Evolutionary conservation across 768 basidiomycete genomes (phyloP), one percentile per base, ranked within the genome.

Genomic region (Megacollybia marginata): DNA sequence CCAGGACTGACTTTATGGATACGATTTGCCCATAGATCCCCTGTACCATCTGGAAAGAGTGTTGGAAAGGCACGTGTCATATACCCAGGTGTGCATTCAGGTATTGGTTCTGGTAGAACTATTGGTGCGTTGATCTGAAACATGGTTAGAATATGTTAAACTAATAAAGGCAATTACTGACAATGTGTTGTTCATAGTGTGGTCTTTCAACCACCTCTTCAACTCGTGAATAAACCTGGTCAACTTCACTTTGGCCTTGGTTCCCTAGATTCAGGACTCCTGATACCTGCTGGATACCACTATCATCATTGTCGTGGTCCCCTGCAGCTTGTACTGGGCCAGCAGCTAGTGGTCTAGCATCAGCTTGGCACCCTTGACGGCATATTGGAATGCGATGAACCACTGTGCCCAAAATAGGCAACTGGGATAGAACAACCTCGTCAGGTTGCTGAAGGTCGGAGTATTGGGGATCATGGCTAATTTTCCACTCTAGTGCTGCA

Each of bases 331-430:
- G 38, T 5, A 15, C 18, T 40, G 38, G 38, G 18, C 38, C 38
- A 40, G 38, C 38, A 18, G 38, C 4, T 15, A 3, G 15, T 7
- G 32, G 44, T 33, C 52, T 33, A 18, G 50, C 52, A 43, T 52
- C 52, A 1, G 48, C 53, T 42, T 19, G 44, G 45, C 49, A 33
- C 46, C 53, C 46, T 12, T 46, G 11, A 20, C 44, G 35, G 11
- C 54, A 47, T 23, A 49, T 54, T 12, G 32, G 44, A 11, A 56
- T 19, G 18, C 48, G 48, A 35, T 52, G 16, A 33, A 40, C 40
- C 15, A 59, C 52, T 31, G 46, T 49, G 1, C 18, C 52, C 55
- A 47, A 42, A 15, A 38, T 47, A 18, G 57, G 57, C 32, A 60
- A 45, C 7, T 54, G 34, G 9, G 35, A 8, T 1, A 60, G 44